These are phyloP conservation scores for Hypoxylon sp. DNA, from an alignment of 2,329 filamentous ascomycete species.

Conservation along the genomic window DNA sequence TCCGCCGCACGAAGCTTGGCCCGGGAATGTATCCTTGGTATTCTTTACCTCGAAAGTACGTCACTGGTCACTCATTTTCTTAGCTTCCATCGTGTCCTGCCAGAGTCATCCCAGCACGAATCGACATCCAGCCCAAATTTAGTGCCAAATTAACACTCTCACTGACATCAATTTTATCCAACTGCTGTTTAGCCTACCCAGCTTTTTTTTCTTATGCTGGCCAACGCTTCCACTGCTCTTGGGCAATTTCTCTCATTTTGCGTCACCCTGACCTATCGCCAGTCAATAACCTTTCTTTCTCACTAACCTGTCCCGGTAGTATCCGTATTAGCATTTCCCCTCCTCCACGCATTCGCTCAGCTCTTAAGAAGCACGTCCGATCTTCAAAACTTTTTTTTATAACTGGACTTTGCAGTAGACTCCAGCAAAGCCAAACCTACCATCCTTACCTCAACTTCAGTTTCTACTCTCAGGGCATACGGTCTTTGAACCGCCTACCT, in stretches of 20 bases:
- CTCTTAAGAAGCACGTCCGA: conserved; percentile 32
- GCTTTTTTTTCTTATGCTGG: conserved; percentile 25
- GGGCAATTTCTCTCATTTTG: conserved; percentile 26
- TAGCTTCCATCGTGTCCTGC: conserved; percentile 25
- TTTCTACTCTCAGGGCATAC: conserved; percentile 8
- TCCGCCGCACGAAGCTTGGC: conserved; percentile 13
- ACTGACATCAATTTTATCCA: conserved; percentile 43
- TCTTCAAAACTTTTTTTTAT: conserved; percentile 38
- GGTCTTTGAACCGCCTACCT: conserved; percentile 6
- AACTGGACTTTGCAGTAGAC: conserved; percentile 9
- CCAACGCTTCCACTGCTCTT: conserved; percentile 18
- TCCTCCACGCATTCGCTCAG: conserved; percentile 31
- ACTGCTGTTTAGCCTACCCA: conserved; percentile 29
- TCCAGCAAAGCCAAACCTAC: conserved; percentile 12
- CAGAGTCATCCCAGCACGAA: conserved; percentile 25
- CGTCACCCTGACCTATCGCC: conserved; percentile 35
- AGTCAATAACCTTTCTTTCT: conserved; percentile 29
- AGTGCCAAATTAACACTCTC: conserved; percentile 26
- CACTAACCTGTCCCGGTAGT: conserved; percentile 36
- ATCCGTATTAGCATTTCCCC: conserved; percentile 31
- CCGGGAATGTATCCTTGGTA: conserved; percentile 24
- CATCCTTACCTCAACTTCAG: conserved; percentile 5
- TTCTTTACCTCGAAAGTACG: conserved; percentile 36
- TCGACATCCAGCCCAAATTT: conserved; percentile 28
- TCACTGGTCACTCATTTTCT: conserved; percentile 34